Evolutionary conservation across 164 flowering plant species (phyloP).

Genomic region (Berberis vulgaris): DNA sequence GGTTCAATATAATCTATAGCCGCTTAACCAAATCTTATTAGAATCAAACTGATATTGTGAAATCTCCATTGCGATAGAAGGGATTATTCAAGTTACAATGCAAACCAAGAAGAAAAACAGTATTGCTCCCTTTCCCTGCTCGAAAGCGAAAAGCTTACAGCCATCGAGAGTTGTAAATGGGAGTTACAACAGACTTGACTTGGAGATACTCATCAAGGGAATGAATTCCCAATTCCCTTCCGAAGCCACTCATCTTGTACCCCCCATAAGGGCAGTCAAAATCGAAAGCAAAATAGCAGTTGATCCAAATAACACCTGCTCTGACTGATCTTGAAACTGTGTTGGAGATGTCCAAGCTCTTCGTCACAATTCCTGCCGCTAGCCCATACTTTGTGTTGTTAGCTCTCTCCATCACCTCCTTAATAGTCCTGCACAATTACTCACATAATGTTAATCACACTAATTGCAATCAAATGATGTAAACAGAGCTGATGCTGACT

Average conservation of each 20-base stretch:
- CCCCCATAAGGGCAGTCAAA: constrained; percentile 58
- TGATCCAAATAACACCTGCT: constrained; percentile 64
- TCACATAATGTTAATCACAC: no score
- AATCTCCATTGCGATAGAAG: no score
- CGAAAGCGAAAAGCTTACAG: constrained; percentile 18
- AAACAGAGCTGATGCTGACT: no score
- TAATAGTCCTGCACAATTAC: constrained; percentile 38
- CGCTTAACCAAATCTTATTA: no score
- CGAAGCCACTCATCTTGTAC: constrained; percentile 66
- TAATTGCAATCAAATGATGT: no score
- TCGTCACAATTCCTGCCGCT: constrained; percentile 67
- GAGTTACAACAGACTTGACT: constrained; percentile 59
- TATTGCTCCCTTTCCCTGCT: not conserved
- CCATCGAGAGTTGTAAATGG: constrained; percentile 62
- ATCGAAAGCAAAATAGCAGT: constrained; percentile 56
- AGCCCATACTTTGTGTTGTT: constrained; percentile 56
- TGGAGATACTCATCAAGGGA: constrained; percentile 58
- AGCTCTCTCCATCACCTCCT: constrained; percentile 53
- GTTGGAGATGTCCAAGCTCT: constrained; percentile 47
- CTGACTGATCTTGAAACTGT: constrained; percentile 66
- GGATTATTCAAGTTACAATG: no score
- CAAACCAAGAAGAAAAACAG: not conserved
- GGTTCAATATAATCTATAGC: no score
- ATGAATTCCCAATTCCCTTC: constrained; percentile 48
- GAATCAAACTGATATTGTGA: no score